Evolutionary conservation across 2,329 filamentous ascomycete species (phyloP), one percentile per base, ranked within the genome.

Genomic region (Teratosphaeria gauchensis): DNA sequence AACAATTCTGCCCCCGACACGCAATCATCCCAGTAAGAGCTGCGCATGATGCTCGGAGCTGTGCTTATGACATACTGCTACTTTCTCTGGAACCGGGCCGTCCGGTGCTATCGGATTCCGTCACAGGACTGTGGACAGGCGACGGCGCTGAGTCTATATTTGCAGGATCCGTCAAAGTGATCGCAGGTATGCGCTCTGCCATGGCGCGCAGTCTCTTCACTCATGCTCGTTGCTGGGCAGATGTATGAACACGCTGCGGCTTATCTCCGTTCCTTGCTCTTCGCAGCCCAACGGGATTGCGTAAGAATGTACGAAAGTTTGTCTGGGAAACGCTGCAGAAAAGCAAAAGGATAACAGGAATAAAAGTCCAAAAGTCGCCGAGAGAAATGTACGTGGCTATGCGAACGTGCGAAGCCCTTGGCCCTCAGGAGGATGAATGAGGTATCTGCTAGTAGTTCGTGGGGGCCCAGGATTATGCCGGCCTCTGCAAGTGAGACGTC

Each of bases 131-230:
- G 60, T 11, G 64, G 61, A 51, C 66, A 60, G 9, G 65, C 48
- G 63, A 63, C 28, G 73, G 67, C 54, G 65, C 65, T 32, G 64
- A 59, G 58, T 73, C 69, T 61, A 65, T 66, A 59, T 68, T 68
- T 21, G 73, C 71, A 59, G 75, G 72, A 67, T 78, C 75, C 42
- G 74, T 75, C 58, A 76, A 71, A 63, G 72, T 75, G 67, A 78
- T 77, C 59, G 73, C 72, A 51, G 77, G 75, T 54, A 77, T 55
- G 59, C 46, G 32, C 51, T 62, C 58, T 14, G 48, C 59, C 61
- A 62, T 60, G 16, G 52, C 52, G 42, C 42, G 42, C 19, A 21
- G 4, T 19, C 9, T 9, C 32, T 32, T 33, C 42, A n/a, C 19
- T 48, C 42, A 48, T 48, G 42, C 42, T 48, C 42, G 42, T 48